A percentile compares a stretch with the other conserved stretches of the same genome.
Evolutionary conservation across 805 yeast species (phyloP).

Genomic region (Nakazawaea populi): DNA sequence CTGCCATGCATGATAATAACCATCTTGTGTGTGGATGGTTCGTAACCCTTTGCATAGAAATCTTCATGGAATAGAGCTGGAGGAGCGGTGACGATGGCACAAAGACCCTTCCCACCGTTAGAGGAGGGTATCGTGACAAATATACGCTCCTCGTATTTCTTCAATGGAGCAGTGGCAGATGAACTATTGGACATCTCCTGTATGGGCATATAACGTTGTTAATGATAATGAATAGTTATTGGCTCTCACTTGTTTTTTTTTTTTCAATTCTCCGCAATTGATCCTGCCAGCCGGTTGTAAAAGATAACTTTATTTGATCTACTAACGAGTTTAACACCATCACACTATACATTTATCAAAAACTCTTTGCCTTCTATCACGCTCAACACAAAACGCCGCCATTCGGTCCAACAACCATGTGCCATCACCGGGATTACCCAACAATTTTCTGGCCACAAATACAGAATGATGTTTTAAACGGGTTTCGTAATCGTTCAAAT

Average conservation of each 20-base stretch:
- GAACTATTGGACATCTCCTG: neutral
- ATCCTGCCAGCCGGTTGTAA: too few species aligned
- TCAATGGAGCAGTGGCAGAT: neutral
- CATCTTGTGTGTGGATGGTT: constrained; percentile 39
- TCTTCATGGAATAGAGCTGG: constrained; percentile 5
- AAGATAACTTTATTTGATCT: too few species aligned
- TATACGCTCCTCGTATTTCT: constrained; percentile 2
- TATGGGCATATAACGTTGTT: neutral
- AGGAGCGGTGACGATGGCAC: constrained; percentile 11
- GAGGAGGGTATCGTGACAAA: neutral
- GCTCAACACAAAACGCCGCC: neutral
- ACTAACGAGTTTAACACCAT: too few species aligned
- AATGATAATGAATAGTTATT: neutral
- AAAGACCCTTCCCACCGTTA: constrained; percentile 5
- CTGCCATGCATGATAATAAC: constrained; percentile 78
- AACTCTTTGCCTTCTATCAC: neutral
- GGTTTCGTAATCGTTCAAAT: neutral
- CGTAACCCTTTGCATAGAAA: constrained; percentile 9
- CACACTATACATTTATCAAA: too few species aligned
- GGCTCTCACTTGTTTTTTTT: too few species aligned
- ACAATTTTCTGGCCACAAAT: neutral
- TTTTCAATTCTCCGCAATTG: too few species aligned
- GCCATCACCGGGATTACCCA: neutral
- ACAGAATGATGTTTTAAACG: neutral
- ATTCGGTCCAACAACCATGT: neutral